Evolutionary conservation across 2,329 filamentous ascomycete genomes (phyloP).

Genomic region (Calonectria hawksworthii): DNA sequence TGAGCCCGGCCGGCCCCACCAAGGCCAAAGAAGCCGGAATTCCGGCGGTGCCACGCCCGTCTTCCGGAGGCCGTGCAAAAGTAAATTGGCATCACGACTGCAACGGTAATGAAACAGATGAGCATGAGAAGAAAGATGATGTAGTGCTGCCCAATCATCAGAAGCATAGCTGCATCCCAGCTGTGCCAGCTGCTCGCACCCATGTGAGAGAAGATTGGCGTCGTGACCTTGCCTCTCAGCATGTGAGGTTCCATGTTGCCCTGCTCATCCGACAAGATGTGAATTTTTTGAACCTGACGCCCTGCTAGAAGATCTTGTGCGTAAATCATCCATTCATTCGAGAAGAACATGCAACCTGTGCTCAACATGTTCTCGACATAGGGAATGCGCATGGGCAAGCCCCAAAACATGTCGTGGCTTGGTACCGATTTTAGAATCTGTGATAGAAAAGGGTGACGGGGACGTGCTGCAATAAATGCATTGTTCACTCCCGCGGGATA

Average conservation of each 20-base stretch:
- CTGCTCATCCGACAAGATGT: not conserved
- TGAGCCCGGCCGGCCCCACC: not conserved
- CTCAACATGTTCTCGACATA: slow-evolving; percentile 47
- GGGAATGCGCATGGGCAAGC: slow-evolving; percentile 42
- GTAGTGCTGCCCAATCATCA: slow-evolving; percentile 39
- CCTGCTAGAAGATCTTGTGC: slow-evolving; percentile 26
- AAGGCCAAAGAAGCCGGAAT: not conserved
- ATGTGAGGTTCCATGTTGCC: slow-evolving; percentile 42
- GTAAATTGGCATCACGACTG: not conserved
- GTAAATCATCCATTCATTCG: slow-evolving; percentile 44
- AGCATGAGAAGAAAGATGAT: not conserved
- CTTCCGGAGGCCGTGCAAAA: not conserved
- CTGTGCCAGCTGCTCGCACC: slow-evolving; percentile 46
- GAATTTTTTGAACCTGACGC: not conserved
- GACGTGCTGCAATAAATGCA: not conserved
- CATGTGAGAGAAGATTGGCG: slow-evolving; percentile 42
- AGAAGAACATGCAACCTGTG: slow-evolving; percentile 46
- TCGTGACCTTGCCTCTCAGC: slow-evolving; percentile 40
- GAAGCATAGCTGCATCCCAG: slow-evolving; percentile 40
- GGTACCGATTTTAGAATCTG: slow-evolving; percentile 36
- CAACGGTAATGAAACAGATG: not conserved
- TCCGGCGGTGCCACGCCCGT: not conserved
- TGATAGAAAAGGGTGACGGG: not conserved
- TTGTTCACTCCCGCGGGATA: slow-evolving; percentile 2
- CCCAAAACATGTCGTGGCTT: slow-evolving; percentile 40